Base-by-base conservation (phyloP, 805 yeast species). In the Candida andamanensis region DNA sequence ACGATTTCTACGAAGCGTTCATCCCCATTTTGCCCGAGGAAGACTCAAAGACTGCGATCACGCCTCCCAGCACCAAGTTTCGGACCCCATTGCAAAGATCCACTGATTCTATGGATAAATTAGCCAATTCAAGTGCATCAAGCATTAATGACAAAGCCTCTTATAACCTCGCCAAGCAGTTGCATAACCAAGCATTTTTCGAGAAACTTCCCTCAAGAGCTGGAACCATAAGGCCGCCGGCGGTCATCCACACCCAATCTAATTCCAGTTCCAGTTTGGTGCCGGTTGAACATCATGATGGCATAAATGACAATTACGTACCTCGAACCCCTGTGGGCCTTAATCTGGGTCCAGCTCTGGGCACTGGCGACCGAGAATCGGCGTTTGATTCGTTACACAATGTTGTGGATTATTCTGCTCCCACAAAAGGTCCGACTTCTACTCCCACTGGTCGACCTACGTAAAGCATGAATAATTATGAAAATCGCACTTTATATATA, bases 1-100 rank as follows among this genome's bases (percentile, higher is more conserved):
- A 62, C 44, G 69, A 63, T 35, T 63, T 64, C 39, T 66, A 66
- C 50, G 68, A 66, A 30, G 35, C 62, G 6, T 50, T 65, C 36
- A 63, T 66, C 33, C 72, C 72, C 3, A 51, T 63, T 6, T 36
- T 63, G 29, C 60, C 58, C 14, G 36, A 37, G 20, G 36, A 22
- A 5, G 18, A 21, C 25, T 6, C 17, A 17, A 15, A 29, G 23
- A 5, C 26, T 17, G 11, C 31, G 28, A 28, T 33, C 14, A 17
- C 30, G 5, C 34, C 34, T 17, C 38, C 37, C 5, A 28, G 33
- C 9, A 32, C 37, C 16, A 33, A 33, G 15, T 28, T 33, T 27
- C 28, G 29, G 27, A 28, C 13, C 14, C 29, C 24, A 5, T 18
- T 33, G 5, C 36, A 33, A 9, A 17, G 36, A n/a, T 28, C 36